These are phyloP conservation scores for Termitomyces sp. DNA, from an alignment of 768 basidiomycete genomes.

Conservation along the genomic window DNA sequence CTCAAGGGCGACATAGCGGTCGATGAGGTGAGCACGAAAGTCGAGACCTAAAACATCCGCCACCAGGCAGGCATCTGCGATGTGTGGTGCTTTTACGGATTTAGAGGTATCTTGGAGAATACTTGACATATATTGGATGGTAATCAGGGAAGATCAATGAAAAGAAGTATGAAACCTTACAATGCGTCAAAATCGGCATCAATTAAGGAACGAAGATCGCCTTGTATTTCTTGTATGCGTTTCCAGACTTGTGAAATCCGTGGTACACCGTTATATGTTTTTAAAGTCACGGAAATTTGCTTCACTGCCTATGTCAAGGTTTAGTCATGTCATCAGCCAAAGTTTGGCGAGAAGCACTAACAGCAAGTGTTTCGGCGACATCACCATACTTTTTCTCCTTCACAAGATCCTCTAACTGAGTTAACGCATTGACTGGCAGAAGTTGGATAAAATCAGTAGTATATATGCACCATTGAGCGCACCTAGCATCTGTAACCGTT, in stretches of 20 bases:
- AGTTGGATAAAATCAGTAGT: not conserved
- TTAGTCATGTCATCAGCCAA: conserved; percentile 1
- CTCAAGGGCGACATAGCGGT: conserved; percentile 85
- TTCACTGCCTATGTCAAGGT: conserved; percentile 65
- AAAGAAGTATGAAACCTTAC: conserved; percentile 39
- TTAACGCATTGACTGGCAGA: conserved; percentile 67
- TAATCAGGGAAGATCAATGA: not conserved
- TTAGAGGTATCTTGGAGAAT: conserved; percentile 66
- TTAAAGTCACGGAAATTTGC: conserved; percentile 78
- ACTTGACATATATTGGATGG: not conserved
- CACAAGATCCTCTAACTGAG: conserved; percentile 74
- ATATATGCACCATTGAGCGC: conserved; percentile 17
- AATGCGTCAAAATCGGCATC: conserved; percentile 91
- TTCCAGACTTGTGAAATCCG: conserved; percentile 74
- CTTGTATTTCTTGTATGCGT: conserved; percentile 77
- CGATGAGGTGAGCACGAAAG: conserved; percentile 73
- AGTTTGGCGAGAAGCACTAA: conserved; percentile 19
- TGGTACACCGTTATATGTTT: conserved; percentile 69
- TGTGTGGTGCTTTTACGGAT: conserved; percentile 54
- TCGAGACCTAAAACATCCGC: conserved; percentile 87
- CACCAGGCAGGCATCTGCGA: conserved; percentile 82
- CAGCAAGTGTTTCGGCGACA: conserved; percentile 77
- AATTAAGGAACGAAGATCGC: conserved; percentile 71
- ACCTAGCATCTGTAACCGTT: conserved; percentile 94
- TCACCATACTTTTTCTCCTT: conserved; percentile 78